A percentile compares a stretch with the other conserved stretches of the same genome.
These are phyloP conservation scores for Volvox carteri DNA, from an alignment of 163 green algal species.

Conservation along the genomic window DNA sequence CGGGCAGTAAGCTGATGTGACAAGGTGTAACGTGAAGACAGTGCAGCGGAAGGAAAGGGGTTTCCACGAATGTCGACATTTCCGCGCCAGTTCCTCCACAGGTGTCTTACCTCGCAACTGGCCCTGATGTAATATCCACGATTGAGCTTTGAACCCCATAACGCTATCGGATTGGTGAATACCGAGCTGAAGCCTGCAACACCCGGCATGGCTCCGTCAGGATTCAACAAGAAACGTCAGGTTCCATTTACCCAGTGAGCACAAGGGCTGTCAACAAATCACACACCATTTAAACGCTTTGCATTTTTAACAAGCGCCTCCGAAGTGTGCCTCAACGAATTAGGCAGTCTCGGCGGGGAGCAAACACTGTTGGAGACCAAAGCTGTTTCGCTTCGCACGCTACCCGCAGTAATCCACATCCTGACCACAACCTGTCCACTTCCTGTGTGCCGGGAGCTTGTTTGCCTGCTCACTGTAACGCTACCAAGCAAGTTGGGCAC, in stretches of 20 bases:
- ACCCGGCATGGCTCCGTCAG: background rate
- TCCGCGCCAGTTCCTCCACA: background rate
- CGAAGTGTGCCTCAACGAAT: background rate
- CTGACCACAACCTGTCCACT: background rate
- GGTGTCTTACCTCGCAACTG: background rate
- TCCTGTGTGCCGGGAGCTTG: background rate
- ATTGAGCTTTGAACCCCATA: background rate
- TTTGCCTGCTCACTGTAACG: background rate
- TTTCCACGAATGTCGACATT: background rate
- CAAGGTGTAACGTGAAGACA: too few species aligned
- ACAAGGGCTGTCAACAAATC: background rate
- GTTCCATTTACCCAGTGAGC: background rate
- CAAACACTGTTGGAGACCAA: background rate
- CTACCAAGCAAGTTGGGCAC: too few species aligned
- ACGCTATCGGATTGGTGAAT: background rate
- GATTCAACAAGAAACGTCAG: background rate
- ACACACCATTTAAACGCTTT: background rate
- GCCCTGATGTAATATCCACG: background rate
- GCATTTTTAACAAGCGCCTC: background rate
- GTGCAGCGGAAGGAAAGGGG: background rate
- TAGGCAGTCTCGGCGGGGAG: background rate
- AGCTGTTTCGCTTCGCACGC: background rate
- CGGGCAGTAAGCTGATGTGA: too few species aligned
- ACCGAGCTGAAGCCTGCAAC: background rate
- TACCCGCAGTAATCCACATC: background rate